Conservation (phyloP, 495 filamentous ascomycete species). For the Neurospora sp. region DNA sequence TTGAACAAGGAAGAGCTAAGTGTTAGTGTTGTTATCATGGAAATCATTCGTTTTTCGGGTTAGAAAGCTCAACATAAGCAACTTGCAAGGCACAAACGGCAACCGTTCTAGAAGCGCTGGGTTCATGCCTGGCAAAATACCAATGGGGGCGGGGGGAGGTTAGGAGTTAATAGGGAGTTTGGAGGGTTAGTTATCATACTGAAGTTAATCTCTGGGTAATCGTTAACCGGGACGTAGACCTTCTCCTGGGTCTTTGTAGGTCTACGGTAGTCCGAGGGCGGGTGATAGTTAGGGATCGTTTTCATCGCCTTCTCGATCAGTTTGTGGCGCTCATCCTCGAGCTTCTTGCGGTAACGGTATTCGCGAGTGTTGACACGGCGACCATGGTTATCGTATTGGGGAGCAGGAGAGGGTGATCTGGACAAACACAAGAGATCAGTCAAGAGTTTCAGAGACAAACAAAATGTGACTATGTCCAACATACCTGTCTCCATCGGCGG, state of each 20-base stretch:
- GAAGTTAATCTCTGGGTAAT: slow-evolving; percentile 99
- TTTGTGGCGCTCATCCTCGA: slow-evolving; percentile 98
- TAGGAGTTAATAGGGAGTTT: slow-evolving; percentile 57
- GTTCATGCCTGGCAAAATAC: slow-evolving; percentile 27
- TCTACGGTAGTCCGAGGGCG: slow-evolving; percentile 92
- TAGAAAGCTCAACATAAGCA: slow-evolving; percentile 13
- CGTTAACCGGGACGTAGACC: slow-evolving; percentile 99
- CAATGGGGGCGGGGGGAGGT: slow-evolving; percentile 28
- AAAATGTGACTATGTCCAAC: slow-evolving; percentile 14
- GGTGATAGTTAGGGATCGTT: slow-evolving; percentile 95
- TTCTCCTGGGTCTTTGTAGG: slow-evolving; percentile 99
- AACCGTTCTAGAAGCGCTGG: slow-evolving; percentile 8
- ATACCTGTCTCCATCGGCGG: slow-evolving; percentile 87
- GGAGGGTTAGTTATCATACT: slow-evolving; percentile 99
- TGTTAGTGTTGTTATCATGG: slow-evolving; percentile 62
- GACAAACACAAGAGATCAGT: slow-evolving; percentile 8
- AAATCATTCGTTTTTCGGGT: slow-evolving; percentile 28
- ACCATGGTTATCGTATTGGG: slow-evolving; percentile 98
- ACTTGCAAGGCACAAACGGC: slow-evolving; percentile 20
- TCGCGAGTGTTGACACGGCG: slow-evolving; percentile 97
- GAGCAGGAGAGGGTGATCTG: slow-evolving; percentile 90
- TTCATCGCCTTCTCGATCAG: slow-evolving; percentile 97
- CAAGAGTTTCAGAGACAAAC: not conserved
- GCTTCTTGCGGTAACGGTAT: slow-evolving; percentile 90
- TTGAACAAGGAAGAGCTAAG: slow-evolving; percentile 78